phyloP scores from a whole-genome alignment of 148 eudicot genomes.

The Fallopia convolvulus region DNA sequence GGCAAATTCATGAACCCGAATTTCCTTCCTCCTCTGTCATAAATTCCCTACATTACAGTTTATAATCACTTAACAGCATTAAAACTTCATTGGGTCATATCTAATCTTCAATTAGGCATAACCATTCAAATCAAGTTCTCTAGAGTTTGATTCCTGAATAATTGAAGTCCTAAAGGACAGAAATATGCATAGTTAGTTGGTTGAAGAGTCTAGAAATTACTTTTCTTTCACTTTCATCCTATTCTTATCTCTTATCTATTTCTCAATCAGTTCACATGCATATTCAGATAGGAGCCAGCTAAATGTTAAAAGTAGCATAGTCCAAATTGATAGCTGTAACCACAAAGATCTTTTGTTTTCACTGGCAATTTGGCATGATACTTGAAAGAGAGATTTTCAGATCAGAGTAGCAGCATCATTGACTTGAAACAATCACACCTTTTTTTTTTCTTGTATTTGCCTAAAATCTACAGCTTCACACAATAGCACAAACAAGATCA shows the following conservation, averaged over 20 bases:
- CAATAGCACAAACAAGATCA: neutral
- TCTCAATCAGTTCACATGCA: neutral
- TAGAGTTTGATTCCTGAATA: no score
- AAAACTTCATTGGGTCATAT: neutral
- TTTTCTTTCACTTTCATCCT: neutral
- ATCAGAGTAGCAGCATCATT: neutral
- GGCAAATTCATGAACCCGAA: constrained; percentile 29
- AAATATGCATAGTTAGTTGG: no score
- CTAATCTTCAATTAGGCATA: no score
- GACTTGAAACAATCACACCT: neutral
- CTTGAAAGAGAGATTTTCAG: neutral
- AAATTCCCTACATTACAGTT: constrained; percentile 28
- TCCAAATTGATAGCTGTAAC: constrained; percentile 3
- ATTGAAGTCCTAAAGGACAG: neutral
- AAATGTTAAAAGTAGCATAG: neutral
- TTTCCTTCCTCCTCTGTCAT: constrained; percentile 38
- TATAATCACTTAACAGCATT: neutral
- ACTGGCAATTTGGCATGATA: neutral
- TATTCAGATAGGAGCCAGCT: neutral
- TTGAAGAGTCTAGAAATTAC: neutral
- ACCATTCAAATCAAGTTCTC: no score
- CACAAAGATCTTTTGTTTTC: neutral
- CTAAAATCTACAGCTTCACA: neutral
- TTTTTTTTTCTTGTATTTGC: neutral
- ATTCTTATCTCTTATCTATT: neutral